Base-by-base conservation (phyloP, 1,139 yeast species). In the Kodamaea anthophila region DNA sequence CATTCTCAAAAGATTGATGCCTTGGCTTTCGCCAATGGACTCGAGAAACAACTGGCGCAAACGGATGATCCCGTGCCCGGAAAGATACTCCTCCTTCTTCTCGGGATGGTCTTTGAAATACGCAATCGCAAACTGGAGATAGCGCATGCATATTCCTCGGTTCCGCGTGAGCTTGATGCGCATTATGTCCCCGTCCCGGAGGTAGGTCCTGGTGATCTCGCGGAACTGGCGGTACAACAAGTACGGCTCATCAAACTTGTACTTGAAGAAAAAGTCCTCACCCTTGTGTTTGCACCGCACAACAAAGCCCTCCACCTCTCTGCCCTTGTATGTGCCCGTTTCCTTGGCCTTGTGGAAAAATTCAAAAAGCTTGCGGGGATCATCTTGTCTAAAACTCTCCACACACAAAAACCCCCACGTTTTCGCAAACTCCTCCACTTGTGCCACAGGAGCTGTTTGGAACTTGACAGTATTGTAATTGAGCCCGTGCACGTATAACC, bases 201-300 rank as follows among this genome's bases (percentile, higher is more conserved):
- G 59, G 37, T 70, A 71, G 25, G 63, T 61, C 46, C 74, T 79
- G 1, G 97, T 86, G 1, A 77, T 82, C 48, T 91, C 97, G 39
- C 99, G 69, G 72, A 94, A 77, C 47, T 84, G 87, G 35, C 99
- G 70, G 51, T 87, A 93, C 65, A 93, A 70, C 31, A 86, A 60
- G 47, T 93, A 93, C 0, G 98, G 98, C 55, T 93, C 96, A 42
- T 87, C 95, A 51, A 93, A 91, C 54, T 93, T 93, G 60, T 66
- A 91, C 58, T 93, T 93, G 72, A 87, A 93, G 55, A 93, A 86
- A 46, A 71, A 86, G 38, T 77, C 81, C 9, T 49, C 52, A 13
- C 40, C 43, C 9, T 21, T 25, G 23, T 15, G 34, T 10, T 33
- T 41, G 43, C 91, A 74, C 30, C 98, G 65, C 5, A 93, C 65